phyloP scores from a whole-genome alignment of 371 early-diverging fungal species.

The Encephalitozoon romaleae region DNA sequence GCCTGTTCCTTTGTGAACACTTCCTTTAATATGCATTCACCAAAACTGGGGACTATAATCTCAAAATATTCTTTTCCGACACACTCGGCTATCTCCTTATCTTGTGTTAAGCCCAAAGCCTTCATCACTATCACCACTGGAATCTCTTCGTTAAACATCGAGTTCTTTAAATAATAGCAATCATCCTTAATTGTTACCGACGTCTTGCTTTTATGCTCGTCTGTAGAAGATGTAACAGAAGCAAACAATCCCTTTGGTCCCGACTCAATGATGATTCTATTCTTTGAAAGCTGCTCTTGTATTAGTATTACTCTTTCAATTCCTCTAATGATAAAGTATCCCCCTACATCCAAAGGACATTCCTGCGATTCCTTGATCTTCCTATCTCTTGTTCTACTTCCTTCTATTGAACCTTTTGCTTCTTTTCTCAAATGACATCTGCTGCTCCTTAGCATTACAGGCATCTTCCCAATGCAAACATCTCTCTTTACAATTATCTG shows the following conservation, averaged over 20 bases:
- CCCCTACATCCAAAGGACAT: constrained; percentile 95
- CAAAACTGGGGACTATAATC: constrained; percentile 74
- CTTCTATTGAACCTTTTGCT: constrained; percentile 34
- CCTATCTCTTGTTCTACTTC: constrained; percentile 70
- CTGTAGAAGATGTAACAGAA: constrained; percentile 76
- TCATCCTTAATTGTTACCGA: constrained; percentile 69
- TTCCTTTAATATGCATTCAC: constrained; percentile 68
- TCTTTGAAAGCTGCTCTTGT: constrained; percentile 99
- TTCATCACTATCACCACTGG: constrained; percentile 66
- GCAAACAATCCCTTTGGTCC: constrained; percentile 77
- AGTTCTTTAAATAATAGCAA: constrained; percentile 79
- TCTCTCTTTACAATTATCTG: constrained; percentile 73
- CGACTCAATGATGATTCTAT: constrained; percentile 91
- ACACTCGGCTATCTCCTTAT: constrained; percentile 83
- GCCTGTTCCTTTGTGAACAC: constrained; percentile 74
- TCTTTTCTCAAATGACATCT: constrained; percentile 65
- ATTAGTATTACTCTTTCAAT: constrained; percentile 96
- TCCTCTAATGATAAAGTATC: constrained; percentile 96
- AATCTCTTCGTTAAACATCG: constrained; percentile 76
- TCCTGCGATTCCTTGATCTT: constrained; percentile 69
- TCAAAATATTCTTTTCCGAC: constrained; percentile 73
- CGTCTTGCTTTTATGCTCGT: constrained; percentile 92
- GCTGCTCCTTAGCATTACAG: constrained; percentile 89
- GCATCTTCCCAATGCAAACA: constrained; percentile 85
- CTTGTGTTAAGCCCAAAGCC: constrained; percentile 72